Evolutionary conservation across 345 rosid species (phyloP).

Genomic region (Iberis pinnata): DNA sequence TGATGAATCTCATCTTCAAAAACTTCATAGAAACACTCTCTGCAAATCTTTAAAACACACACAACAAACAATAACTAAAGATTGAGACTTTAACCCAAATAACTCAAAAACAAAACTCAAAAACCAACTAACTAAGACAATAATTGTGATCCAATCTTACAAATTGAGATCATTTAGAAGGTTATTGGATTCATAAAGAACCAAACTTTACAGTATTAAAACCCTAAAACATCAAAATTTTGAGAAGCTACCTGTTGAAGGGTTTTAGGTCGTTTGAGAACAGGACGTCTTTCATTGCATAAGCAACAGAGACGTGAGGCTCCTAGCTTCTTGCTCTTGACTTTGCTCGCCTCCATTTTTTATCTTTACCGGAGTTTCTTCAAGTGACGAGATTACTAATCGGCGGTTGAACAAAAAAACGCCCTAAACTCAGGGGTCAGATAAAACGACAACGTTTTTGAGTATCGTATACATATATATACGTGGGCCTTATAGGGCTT

Average conservation of each 20-base stretch:
- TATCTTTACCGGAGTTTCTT: slow-evolving; percentile 3
- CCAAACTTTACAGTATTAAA: not conserved
- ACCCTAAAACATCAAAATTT: not conserved
- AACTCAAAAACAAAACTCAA: not conserved
- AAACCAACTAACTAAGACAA: too few relatives aligned
- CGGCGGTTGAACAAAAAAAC: too few relatives aligned
- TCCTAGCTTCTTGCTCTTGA: slow-evolving; percentile 34
- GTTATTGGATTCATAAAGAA: too few relatives aligned
- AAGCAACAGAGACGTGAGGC: slow-evolving; percentile 51
- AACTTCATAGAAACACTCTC: slow-evolving; percentile 72
- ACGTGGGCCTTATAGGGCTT: too few relatives aligned
- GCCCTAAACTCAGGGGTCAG: too few relatives aligned
- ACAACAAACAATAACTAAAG: not conserved
- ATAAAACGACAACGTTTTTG: too few relatives aligned
- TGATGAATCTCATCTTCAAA: slow-evolving; percentile 86
- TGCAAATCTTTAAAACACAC: slow-evolving; percentile 54
- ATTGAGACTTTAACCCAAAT: not conserved
- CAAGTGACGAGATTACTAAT: not conserved
- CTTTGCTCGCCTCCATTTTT: slow-evolving; percentile 36
- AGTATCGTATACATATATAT: too few relatives aligned
- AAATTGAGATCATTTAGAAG: too few relatives aligned
- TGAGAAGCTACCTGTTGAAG: slow-evolving; percentile 86
- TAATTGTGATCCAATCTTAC: too few relatives aligned
- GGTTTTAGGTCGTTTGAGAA: slow-evolving; percentile 87
- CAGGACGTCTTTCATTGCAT: slow-evolving; percentile 55